Evolutionary conservation across 2,329 filamentous ascomycete genomes (phyloP), one percentile per base, ranked within the genome.

Genomic region (Paramyrothecium sp.): DNA sequence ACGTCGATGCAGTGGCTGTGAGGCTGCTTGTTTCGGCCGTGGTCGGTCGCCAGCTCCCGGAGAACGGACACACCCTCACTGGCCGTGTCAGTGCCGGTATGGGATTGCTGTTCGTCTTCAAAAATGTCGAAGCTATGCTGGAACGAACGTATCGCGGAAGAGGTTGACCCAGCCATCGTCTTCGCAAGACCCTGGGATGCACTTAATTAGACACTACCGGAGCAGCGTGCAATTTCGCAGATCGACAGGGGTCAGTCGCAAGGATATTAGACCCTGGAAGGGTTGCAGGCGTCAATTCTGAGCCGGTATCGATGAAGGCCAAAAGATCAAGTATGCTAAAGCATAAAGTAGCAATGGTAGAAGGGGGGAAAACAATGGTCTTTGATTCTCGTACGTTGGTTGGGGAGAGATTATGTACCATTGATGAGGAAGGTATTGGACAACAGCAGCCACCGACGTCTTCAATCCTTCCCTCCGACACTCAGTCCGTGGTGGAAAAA

Each of bases 11-110:
- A 56, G 51, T 54, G 56, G 26, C 53, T 26, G 26, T 51, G 58
- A 63, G 58, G 55, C 57, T 54, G 55, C 54, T 59, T 63, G 53
- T 71, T 71, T 60, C 66, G 64, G 23, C 55, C 58, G 49, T 67
- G 64, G 51, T 59, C 60, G 57, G 65, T 59, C 44, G 63, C 58
- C 46, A 71, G 56, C 56, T 71, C 69, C 53, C 67, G 63, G 55
- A 72, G 67, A 53, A 55, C 58, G 33, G 13, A 3, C 38, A 44
- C 13, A 12, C 38, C 13, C 38, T 19, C 38, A 44, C n/a, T 19
- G n/a, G 38, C 38, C n/a, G 38, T 30, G 26, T 4, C 26, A 30
- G 26, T 30, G 26, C 26, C 10, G 4, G 26, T 4, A 10, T 30
- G 26, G 10, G 26, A 30, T 5, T 30, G 10, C 26, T 30, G 26